These are phyloP conservation scores for Phytopythium chamaehyphon DNA, from an alignment of 352 stramenopile species.

Conservation along the genomic window DNA sequence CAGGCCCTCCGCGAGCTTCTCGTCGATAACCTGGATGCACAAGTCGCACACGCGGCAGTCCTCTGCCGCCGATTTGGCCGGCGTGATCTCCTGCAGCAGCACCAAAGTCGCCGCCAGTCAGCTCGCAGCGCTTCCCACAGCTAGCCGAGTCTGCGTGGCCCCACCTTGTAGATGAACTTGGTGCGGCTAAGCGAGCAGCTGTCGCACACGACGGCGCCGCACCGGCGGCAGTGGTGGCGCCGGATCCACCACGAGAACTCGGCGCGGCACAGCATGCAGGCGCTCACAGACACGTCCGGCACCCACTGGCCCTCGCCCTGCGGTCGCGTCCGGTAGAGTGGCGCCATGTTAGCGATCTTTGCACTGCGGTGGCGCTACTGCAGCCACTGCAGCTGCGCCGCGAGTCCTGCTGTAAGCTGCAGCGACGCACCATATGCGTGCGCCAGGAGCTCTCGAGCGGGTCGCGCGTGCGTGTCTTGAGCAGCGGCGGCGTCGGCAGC, in stretches of 20 bases:
- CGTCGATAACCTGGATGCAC: slow-evolving; percentile 82
- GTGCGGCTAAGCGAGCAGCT: slow-evolving; percentile 73
- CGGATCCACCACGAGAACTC: slow-evolving; percentile 87
- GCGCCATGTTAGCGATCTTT: neutral
- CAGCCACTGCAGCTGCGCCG: neutral
- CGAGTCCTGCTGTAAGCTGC: neutral
- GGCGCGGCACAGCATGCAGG: slow-evolving; percentile 80
- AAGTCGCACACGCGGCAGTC: slow-evolving; percentile 75
- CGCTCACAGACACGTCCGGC: slow-evolving; percentile 65
- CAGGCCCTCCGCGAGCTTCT: slow-evolving; percentile 75
- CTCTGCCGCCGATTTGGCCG: slow-evolving; percentile 53
- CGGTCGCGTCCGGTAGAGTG: neutral
- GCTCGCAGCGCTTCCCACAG: neutral
- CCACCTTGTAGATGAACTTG: slow-evolving; percentile 84
- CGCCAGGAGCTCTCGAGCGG: slow-evolving; percentile 85
- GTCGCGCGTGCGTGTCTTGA: slow-evolving; percentile 76
- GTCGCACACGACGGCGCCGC: slow-evolving; percentile 77
- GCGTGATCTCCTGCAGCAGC: slow-evolving; percentile 49
- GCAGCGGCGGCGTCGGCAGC: slow-evolving; percentile 35
- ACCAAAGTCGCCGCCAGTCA: neutral
- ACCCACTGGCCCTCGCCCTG: slow-evolving; percentile 85
- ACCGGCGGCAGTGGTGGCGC: slow-evolving; percentile 88
- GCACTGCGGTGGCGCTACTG: neutral
- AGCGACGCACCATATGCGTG: slow-evolving; percentile 64
- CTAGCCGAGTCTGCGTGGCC: neutral